Evolutionary conservation across 345 rosid genomes (phyloP).

Genomic region (Ceriops tagal): DNA sequence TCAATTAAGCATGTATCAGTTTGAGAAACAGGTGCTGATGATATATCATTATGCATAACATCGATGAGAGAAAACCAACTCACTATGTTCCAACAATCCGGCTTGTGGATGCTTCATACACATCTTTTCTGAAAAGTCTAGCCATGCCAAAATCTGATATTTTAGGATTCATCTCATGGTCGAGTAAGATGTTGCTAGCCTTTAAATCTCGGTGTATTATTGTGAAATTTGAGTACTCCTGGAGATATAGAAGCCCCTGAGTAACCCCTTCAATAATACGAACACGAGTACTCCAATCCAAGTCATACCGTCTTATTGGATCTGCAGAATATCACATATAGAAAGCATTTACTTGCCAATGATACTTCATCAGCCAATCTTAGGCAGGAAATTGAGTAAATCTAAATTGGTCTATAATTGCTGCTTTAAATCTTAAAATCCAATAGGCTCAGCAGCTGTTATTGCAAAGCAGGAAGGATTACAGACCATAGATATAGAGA

Average conservation of each 20-base stretch:
- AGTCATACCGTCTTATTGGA: neutral
- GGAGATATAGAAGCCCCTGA: slow-evolving; percentile 49
- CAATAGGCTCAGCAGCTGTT: neutral
- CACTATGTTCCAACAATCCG: slow-evolving; percentile 43
- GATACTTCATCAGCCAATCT: no score
- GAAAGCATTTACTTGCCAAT: no score
- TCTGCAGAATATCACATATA: slow-evolving; percentile 19
- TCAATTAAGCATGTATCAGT: neutral
- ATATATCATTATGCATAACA: neutral
- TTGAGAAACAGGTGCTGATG: neutral
- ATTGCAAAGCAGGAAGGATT: neutral
- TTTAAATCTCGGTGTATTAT: slow-evolving; percentile 45
- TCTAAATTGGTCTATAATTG: neutral
- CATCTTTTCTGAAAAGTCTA: slow-evolving; percentile 34
- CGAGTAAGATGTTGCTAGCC: slow-evolving; percentile 41
- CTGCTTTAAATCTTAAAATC: no score
- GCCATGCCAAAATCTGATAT: slow-evolving; percentile 50
- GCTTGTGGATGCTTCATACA: slow-evolving; percentile 35
- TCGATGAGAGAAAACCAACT: slow-evolving; percentile 5
- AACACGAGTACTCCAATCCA: slow-evolving; percentile 38
- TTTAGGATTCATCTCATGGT: slow-evolving; percentile 35
- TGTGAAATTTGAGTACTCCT: slow-evolving; percentile 47
- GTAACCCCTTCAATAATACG: slow-evolving; percentile 40
- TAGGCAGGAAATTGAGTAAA: neutral
- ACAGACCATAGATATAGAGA: slow-evolving; percentile 30